These are phyloP conservation scores for Stellera chamaejasme DNA, from an alignment of 345 rosid genomes.

Conservation along the genomic window DNA sequence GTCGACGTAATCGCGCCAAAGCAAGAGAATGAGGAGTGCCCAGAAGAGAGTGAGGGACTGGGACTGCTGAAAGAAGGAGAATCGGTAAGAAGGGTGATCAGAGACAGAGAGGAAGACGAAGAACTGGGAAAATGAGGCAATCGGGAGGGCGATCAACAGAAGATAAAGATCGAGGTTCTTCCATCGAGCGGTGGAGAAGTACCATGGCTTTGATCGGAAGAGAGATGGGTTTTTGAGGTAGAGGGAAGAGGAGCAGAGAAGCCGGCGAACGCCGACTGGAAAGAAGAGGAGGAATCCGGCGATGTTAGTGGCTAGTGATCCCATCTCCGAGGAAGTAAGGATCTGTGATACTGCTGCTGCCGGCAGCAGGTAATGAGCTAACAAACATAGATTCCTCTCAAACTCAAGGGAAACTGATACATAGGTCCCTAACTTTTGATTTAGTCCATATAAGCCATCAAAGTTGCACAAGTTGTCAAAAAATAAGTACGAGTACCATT, in stretches of 20 bases:
- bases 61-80: slow-evolving; percentile 41
- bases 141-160: slow-evolving; percentile 42
- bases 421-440: no score
- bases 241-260: slow-evolving; percentile 41
- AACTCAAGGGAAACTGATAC: no score
- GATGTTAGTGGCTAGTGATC: slow-evolving; percentile 38
- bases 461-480: no score
- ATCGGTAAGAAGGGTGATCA: slow-evolving; percentile 36
- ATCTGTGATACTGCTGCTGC: no score
- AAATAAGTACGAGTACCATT: no score
- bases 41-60: slow-evolving; percentile 33
- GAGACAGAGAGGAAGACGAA: slow-evolving; percentile 38
- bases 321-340: slow-evolving; percentile 16
- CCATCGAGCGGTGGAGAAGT: slow-evolving; percentile 32
- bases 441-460: no score
- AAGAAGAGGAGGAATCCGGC: slow-evolving; percentile 35
- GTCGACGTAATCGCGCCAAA: slow-evolving; percentile 23
- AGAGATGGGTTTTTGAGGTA: slow-evolving; percentile 44
- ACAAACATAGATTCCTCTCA: no score
- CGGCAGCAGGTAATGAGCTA: no score
- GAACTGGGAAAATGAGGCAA: slow-evolving; percentile 38
- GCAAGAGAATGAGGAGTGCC: slow-evolving; percentile 27
- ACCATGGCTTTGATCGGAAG: slow-evolving; percentile 46
- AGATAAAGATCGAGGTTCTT: slow-evolving; percentile 44
- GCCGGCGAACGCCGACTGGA: slow-evolving; percentile 46